Evolutionary conservation across 2,329 filamentous ascomycete genomes (phyloP), one percentile per base, ranked within the genome.

Genomic region (Parasarocladium wereldwijsianum): DNA sequence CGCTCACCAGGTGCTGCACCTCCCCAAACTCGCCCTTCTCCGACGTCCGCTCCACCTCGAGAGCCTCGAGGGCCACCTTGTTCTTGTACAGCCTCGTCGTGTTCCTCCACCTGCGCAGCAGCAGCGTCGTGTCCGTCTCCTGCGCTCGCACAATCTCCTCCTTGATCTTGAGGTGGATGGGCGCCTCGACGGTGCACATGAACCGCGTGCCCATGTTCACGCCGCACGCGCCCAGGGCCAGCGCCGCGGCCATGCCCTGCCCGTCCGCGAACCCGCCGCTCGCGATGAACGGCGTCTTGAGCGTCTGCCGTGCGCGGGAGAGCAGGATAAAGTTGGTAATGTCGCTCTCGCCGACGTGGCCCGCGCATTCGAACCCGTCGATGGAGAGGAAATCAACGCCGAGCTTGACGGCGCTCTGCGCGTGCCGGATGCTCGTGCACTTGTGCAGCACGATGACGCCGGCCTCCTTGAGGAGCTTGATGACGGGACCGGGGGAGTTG

Each of bases 201-300:
- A 96, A 98, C 24, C 90, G 67, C 8, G 90, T 98, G 34, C 90
- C 90, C 90, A 98, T 98, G 59, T 98, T 98, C 58, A 96, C 76
- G 38, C 90, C 90, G 51, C 83, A 82, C 0, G 90, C 90, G 20
- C 90, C 90, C 9, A 98, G 68, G 23, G 78, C 77, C 42, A 98
- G 62, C 6, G 90, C 90, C 3, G 87, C 90, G 1, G 90, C 90
- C 13, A 98, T 68, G 4, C 90, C 90, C 45, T 93, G 73, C 1
- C 90, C 90, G 51, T 98, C 90, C 9, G 85, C 87, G 49, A 98
- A 96, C 2, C 90, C 90, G 33, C 90, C 90, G 2, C 81, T 92
- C 1, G 90, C 90, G 49, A 98, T 93, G 53, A 96, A 98, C 1
- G 90, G 90, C 8, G 92, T 71, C 20, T 68, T 69, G 21, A 98